Base-by-base conservation (phyloP, 2,329 filamentous ascomycete genomes). In the Colletotrichum orbiculare region DNA sequence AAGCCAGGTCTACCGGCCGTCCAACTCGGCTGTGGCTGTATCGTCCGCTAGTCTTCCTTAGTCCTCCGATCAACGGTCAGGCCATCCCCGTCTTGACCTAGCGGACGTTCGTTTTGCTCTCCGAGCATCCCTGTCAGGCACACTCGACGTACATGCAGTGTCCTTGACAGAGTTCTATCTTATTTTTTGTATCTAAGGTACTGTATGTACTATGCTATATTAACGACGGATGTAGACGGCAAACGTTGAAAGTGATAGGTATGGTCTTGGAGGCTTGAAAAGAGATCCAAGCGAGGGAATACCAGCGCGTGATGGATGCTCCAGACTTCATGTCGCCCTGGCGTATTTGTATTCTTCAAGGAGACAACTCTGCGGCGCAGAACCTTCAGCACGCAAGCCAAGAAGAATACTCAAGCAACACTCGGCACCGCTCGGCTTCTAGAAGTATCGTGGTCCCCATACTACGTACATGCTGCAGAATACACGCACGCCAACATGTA, bases 11-110 rank as follows among this genome's bases (percentile, higher is more conserved):
- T 38, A 6, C 47, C 60, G 47, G 54, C 35, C 37, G 39, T 49
- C 53, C 17, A 50, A 45, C n/a, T 17, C 56, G 62, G 47, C 52
- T 62, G 41, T 56, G 62, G 57, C 57, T 60, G 57, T 45, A 58
- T 50, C 46, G 33, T 38, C 35, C 47, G 43, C 53, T 53, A 62
- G 35, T 45, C 25, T 57, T 61, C 38, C 25, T 25, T 35, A 43
- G 42, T 37, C 15, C 35, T n/a, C 15, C 39, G 49, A 49, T 41
- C 41, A 55, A 64, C 49, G 41, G 47, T 48, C 50, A 37, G 25
- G 17, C 39, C 15, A 52, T 64, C 35, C 50, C 62, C 25, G 50
- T 41, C 52, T 47, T 37, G 41, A 12, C 39, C 34, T 15, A 33
- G 61, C 35, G 17, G 45, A 46, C 34, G 25, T 25, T 4, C 4